These are phyloP conservation scores for Colletotrichum nymphaeae DNA, from an alignment of 2,329 filamentous ascomycete genomes.

Conservation along the genomic window DNA sequence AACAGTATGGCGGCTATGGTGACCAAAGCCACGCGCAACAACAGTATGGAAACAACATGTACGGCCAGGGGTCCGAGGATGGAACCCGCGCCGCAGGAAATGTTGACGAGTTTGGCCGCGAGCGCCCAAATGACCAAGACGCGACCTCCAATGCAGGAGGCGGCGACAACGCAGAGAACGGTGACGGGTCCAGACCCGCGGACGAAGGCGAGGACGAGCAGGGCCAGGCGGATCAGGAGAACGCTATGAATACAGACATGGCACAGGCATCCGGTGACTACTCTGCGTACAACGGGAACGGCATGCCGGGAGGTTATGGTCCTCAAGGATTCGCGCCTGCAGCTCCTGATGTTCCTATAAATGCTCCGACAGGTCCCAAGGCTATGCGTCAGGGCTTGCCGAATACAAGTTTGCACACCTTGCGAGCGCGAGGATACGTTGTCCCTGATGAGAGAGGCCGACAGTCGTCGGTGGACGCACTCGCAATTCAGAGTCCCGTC, in stretches of 20 bases:
- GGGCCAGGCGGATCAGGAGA: constrained; percentile 41
- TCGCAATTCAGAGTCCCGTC: constrained; percentile 44
- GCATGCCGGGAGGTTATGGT: constrained; percentile 37
- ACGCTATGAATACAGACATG: constrained; percentile 41
- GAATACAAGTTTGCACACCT: constrained; percentile 80
- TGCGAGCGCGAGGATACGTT: constrained; percentile 65
- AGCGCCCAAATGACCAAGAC: constrained; percentile 36
- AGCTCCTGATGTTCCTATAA: constrained; percentile 64
- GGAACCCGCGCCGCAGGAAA: constrained; percentile 39
- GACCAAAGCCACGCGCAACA: constrained; percentile 46
- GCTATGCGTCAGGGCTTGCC: constrained; percentile 92
- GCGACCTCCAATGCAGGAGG: constrained; percentile 20
- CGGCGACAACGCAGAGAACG: constrained; percentile 17
- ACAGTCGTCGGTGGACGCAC: constrained; percentile 40
- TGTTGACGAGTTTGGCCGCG: constrained; percentile 55
- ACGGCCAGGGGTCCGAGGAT: constrained; percentile 39
- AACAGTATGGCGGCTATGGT: constrained; percentile 54
- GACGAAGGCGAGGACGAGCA: constrained; percentile 39
- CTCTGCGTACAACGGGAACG: constrained; percentile 45
- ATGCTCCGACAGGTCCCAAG: constrained; percentile 91
- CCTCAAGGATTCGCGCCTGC: constrained; percentile 43
- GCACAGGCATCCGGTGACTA: constrained; percentile 41
- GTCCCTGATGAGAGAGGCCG: constrained; percentile 51
- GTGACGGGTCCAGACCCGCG: constrained; percentile 19
- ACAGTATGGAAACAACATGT: constrained; percentile 30